Evolutionary conservation across 306 rosid genomes (phyloP), one percentile per base, ranked within the genome.

Genomic region (Hylodesmum podocarpum): DNA sequence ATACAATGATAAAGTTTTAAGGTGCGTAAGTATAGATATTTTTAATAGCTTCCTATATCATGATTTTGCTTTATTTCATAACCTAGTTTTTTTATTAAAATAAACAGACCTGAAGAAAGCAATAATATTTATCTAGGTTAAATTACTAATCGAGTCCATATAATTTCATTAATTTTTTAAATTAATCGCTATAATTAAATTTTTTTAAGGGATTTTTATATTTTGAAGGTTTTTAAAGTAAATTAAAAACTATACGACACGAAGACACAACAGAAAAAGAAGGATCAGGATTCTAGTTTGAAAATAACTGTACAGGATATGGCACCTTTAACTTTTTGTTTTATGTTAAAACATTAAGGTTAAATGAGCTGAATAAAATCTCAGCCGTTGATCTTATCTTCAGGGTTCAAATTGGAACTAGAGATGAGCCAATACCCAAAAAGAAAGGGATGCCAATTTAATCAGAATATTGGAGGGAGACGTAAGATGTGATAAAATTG

Each of bases 401-500:
- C 22, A 25, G 13, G 43, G 43, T n/a, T 31, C 66, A 33, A 33
- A 16, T 62, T 62, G 44, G 27, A 62, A 10, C 27, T 16, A 10
- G 2, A 36, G 31, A 64, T 34, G 10, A 62, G 16, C 69, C 8
- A 19, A 64, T 18, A 4, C 47, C 34, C 63, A 33, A 58, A 69
- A 68, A 22, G 40, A 57, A 41, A 68, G 62, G 16, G 84, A 28
- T n/a, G 31, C 4, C 25, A 64, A 46, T 9, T 31, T 37, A 66
- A 22, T n/a, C 59, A 43, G 18, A 66, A 73, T 53, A 44, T 22
- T 41, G 3, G 22, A 53, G 39, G 24, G 11, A 33, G 63, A 80
- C 13, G 61, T 64, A 39, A 63, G 19, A 78, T 72, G 24, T 8
- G 51, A 64, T 6, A 65, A 73, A 73, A 65, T 54, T 69, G 34